Evolutionary conservation across 108 stramenopile species (phyloP), one percentile per base, ranked within the genome.

Genomic region (Nannochloropsis gaditana): DNA sequence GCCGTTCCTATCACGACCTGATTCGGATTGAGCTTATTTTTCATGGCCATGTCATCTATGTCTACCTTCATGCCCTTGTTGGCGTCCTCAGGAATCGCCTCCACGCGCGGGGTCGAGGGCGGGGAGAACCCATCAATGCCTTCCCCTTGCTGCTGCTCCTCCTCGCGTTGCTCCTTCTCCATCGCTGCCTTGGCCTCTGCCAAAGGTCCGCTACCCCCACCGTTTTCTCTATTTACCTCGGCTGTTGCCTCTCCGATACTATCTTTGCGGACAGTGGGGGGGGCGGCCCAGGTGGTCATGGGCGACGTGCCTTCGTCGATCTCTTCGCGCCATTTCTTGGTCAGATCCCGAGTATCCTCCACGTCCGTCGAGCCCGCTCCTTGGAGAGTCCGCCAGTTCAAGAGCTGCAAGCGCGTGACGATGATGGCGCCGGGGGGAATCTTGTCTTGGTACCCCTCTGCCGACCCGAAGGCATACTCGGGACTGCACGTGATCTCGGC

Each of bases 321-420:
- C 59, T 73, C 59, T 73, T 73, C 59, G 19, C 59, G 15, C 59
- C 59, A 73, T 73, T 73, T 73, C 59, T 73, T 73, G 59, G 59
- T 73, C 6, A 73, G 59, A 8, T 73, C 59, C 59, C 59, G 59
- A 15, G 59, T 73, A 73, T 73, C 59, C n/a, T 73, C 59, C 59
- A 73, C 59, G 6, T 73, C 8, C n/a, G 59, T 73, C n/a, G 59
- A 73, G 19, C 59, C 59, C n/a, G 59, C 59, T n/a, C 59, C 59
- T 73, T 73, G 15, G 19, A 73, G n/a, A 2, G 59, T n/a, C 15
- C 59, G 59, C 59, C 59, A 73, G 59, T 73, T n/a, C n/a, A 73
- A 4, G 3, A 73, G n/a, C n/a, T n/a, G 59, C 59, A 73, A 73
- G 19, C 59, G 15, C 19, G 59, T 73, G n/a, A 73, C n/a, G 8